Evolutionary conservation across 805 yeast genomes (phyloP), one percentile per base, ranked within the genome.

Genomic region (Kodamaea nitidulidarum): DNA sequence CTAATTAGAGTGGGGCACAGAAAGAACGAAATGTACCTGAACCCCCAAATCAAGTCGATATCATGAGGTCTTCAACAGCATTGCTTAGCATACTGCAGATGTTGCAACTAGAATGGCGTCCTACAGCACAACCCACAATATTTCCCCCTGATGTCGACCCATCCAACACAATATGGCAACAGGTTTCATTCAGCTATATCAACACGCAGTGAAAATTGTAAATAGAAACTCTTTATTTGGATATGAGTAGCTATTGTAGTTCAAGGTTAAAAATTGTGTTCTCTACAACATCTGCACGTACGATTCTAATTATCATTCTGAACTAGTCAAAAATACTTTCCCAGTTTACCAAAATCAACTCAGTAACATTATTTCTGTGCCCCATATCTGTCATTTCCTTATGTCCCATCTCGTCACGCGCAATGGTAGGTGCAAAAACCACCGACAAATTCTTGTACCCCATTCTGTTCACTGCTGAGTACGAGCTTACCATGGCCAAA

Each of bases 341-440:
- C 45, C 70, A 74, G 45, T 79, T 67, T 31, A 65, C 67, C 36
- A 84, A 63, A 44, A 91, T 61, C 49, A 84, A 73, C 57, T 88
- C 96, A 3, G 93, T 82, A 18, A 81, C 78, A 27, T 77, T 82
- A 47, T 86, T 88, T 56, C 91, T 75, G 36, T 78, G 73, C 17
- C 83, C 84, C 84, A 88, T 87, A 58, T 93, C 98, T 39, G 70
- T 54, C 58, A 93, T 77, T 58, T 93, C 98, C 39, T 81, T 75
- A 47, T 84, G 88, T 6, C 95, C 90, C 29, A 79, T 73, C 43
- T 72, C 65, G 51, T 88, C 95, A 35, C 95, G 73, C 0, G 88
- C 82, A 32, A 93, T 63, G 6, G 96, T 88, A 3, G 98, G 98
- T 1, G 96, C 95, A 70, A 93, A 93, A 6, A 91, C 96, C 32